Evolutionary conservation across 805 yeast genomes (phyloP).

Genomic region (Soucietia sequanensis): DNA sequence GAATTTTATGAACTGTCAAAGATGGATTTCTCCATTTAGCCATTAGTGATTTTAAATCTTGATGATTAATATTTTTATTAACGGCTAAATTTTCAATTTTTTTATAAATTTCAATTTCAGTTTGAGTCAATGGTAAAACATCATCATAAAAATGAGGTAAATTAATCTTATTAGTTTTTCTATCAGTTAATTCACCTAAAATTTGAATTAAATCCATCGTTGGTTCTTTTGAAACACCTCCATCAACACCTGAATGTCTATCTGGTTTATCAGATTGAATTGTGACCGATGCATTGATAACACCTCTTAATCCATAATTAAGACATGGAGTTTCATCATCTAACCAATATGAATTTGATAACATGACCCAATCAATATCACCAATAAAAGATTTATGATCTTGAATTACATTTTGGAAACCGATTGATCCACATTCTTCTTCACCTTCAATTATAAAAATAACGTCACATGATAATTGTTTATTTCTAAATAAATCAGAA

Average conservation of each 20-base stretch:
- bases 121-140: conserved; percentile 54
- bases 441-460: conserved; percentile 90
- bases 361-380: conserved; percentile 79
- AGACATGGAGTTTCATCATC: conserved; percentile 87
- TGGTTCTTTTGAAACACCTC: conserved; percentile 88
- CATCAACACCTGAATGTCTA: conserved; percentile 95
- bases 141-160: conserved; percentile 73
- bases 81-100: conserved; percentile 48
- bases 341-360: conserved; percentile 93
- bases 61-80: conserved; percentile 31
- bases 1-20: conserved; percentile 77
- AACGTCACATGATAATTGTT: conserved; percentile 64
- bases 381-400: conserved; percentile 50
- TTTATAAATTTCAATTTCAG: conserved; percentile 61
- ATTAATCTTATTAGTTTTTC: conserved; percentile 39
- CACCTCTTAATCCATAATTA: conserved; percentile 93
- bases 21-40: conserved; percentile 91
- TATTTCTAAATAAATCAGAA: conserved; percentile 58
- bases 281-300: conserved; percentile 73
- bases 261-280: conserved; percentile 77
- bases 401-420: conserved; percentile 69
- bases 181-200: conserved; percentile 60
- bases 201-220: conserved; percentile 79
- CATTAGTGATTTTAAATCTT: conserved; percentile 50
- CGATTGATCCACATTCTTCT: conserved; percentile 90